A percentile compares a stretch with the other conserved stretches of the same genome.
Evolutionary conservation across 1,284 basidiomycete species (phyloP).

Genomic region (Cryptococcus sp.): DNA sequence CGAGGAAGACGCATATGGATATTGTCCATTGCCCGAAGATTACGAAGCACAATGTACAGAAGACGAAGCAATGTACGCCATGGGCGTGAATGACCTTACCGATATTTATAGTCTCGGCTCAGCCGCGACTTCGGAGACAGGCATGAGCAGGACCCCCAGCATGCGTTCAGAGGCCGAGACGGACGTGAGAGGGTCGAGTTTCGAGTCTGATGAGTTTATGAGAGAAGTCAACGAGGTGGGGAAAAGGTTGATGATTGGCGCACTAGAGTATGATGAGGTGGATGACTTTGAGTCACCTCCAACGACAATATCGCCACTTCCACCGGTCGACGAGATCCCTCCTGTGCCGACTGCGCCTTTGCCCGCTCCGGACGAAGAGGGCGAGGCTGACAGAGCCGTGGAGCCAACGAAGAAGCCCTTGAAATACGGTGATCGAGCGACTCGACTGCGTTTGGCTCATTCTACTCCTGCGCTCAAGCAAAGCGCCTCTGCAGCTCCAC

Average conservation of each 20-base stretch:
- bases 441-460: constrained; percentile 30
- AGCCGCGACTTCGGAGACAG: neutral
- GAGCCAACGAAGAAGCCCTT: constrained; percentile 11
- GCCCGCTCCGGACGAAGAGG: neutral
- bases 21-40: constrained; percentile 39
- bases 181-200: constrained; percentile 6
- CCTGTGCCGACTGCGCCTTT: constrained; percentile 16
- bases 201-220: constrained; percentile 12
- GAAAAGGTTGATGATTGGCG: constrained; percentile 18
- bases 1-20: constrained; percentile 39
- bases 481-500: constrained; percentile 7
- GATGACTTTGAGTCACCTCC: constrained; percentile 32
- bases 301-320: constrained; percentile 3
- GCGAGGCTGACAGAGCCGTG: neutral
- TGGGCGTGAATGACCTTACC: constrained; percentile 21
- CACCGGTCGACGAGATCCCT: constrained; percentile 6
- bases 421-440: constrained; percentile 39
- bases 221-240: constrained; percentile 18
- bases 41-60: constrained; percentile 45
- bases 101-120: constrained; percentile 28
- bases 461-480: constrained; percentile 31
- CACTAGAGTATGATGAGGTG: constrained; percentile 34
- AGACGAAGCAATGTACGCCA: constrained; percentile 33
- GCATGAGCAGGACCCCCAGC: constrained; percentile 2
- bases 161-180: constrained; percentile 9